A percentile compares a stretch with the other conserved stretches of the same genome.
Evolutionary conservation across 345 rosid species (phyloP).

Genomic region (Lumnitzera racemosa): DNA sequence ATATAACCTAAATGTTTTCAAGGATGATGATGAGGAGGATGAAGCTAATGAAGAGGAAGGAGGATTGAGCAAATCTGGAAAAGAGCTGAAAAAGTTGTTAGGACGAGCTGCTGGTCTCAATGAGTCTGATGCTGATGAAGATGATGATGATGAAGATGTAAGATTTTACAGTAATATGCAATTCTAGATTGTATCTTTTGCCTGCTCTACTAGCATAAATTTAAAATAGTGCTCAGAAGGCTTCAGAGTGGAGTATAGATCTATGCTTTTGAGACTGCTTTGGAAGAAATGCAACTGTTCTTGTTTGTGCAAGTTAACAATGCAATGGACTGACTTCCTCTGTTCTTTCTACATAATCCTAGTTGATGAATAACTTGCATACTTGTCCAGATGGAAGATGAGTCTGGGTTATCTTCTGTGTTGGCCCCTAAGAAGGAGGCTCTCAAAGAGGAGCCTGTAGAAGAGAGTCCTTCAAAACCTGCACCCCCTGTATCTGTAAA

Average conservation of each 20-base stretch:
- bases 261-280: no score
- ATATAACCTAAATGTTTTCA: not conserved
- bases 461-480: conserved; percentile 60
- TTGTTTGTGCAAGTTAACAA: no score
- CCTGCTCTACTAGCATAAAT: no score
- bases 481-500: conserved; percentile 51
- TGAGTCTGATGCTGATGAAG: conserved; percentile 83
- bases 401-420: conserved; percentile 38
- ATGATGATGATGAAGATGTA: conserved; percentile 72
- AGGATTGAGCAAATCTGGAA: conserved; percentile 88
- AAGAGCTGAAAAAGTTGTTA: conserved; percentile 87
- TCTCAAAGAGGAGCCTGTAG: conserved; percentile 70
- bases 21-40: conserved; percentile 75
- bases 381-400: conserved; percentile 59
- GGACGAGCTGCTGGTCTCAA: conserved; percentile 59
- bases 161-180: conserved; percentile 17
- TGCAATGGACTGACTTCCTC: no score
- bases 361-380: not conserved
- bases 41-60: conserved; percentile 76
- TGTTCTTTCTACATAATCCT: not conserved
- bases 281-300: no score
- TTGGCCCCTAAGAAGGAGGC: conserved; percentile 61
- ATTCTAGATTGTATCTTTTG: not conserved
- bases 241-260: not conserved
- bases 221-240: not conserved